Conservation (phyloP, 768 basidiomycete genomes). For the Tephrocybe sp. region DNA sequence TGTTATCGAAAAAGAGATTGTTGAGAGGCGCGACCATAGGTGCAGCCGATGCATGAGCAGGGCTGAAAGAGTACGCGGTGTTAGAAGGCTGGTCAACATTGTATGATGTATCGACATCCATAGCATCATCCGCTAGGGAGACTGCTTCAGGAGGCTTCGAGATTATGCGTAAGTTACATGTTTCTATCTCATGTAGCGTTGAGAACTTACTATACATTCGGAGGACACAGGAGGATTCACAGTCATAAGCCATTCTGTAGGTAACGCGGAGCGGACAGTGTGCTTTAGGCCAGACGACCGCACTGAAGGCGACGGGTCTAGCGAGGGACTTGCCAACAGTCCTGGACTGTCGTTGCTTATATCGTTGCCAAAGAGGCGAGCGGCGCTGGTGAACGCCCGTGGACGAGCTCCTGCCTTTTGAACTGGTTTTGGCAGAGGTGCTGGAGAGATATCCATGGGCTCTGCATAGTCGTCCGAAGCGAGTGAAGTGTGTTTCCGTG, state of each 20-base stretch:
- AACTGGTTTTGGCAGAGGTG: slow-evolving; percentile 33
- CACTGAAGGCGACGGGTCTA: slow-evolving; percentile 27
- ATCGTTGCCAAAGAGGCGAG: slow-evolving; percentile 72
- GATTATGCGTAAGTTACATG: slow-evolving; percentile 7
- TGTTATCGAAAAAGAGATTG: slow-evolving; percentile 56
- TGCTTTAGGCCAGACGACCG: slow-evolving; percentile 43
- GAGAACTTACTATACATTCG: slow-evolving; percentile 25
- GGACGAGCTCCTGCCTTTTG: slow-evolving; percentile 41
- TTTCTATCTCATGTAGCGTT: too few relatives aligned
- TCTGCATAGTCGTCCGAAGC: slow-evolving; percentile 46
- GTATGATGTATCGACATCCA: slow-evolving; percentile 75
- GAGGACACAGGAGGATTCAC: slow-evolving; percentile 21
- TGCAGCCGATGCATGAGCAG: slow-evolving; percentile 44
- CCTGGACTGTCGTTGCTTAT: slow-evolving; percentile 50
- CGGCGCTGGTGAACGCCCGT: slow-evolving; percentile 62
- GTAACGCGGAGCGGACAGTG: slow-evolving; percentile 61
- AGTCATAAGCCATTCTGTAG: slow-evolving; percentile 55
- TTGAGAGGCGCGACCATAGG: slow-evolving; percentile 54
- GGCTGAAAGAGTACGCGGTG: slow-evolving; percentile 28
- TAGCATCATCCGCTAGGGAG: slow-evolving; percentile 60
- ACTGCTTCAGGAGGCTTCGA: slow-evolving; percentile 36
- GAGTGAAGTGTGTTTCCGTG: slow-evolving; percentile 43
- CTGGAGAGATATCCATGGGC: slow-evolving; percentile 84
- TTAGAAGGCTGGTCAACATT: slow-evolving; percentile 28
- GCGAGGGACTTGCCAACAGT: slow-evolving; percentile 28